Conservation (phyloP, 2,329 filamentous ascomycete species). For the Aspergillus floridensis region DNA sequence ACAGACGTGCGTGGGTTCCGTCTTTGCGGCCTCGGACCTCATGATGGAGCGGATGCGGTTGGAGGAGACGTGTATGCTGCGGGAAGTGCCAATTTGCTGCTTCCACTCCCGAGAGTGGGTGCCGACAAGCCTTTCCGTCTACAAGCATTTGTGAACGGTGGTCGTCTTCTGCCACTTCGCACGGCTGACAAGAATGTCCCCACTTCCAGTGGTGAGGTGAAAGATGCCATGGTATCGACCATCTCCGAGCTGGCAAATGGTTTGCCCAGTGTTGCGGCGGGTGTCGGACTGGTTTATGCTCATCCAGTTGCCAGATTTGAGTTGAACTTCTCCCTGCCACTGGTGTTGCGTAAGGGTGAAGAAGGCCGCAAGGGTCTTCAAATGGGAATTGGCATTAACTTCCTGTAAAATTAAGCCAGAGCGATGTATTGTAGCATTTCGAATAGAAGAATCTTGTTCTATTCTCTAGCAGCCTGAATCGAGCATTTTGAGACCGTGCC, state of each 20-base stretch:
- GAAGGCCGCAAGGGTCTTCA: slow-evolving; percentile 87
- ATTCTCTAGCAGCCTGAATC: background rate
- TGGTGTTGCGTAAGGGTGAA: slow-evolving; percentile 79
- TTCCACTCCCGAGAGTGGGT: slow-evolving; percentile 79
- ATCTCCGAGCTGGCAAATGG: slow-evolving; percentile 70
- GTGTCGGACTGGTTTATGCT: slow-evolving; percentile 88
- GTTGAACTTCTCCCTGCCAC: slow-evolving; percentile 87
- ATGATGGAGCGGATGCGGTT: slow-evolving; percentile 79
- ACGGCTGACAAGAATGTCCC: slow-evolving; percentile 49
- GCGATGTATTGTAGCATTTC: background rate
- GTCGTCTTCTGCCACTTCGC: slow-evolving; percentile 74
- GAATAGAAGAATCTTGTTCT: background rate
- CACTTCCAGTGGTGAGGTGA: slow-evolving; percentile 49
- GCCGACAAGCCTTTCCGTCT: slow-evolving; percentile 80
- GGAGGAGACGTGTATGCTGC: slow-evolving; percentile 92
- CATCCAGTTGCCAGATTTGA: slow-evolving; percentile 92
- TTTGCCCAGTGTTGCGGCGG: slow-evolving; percentile 79
- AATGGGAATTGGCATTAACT: slow-evolving; percentile 94
- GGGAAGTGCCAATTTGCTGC: slow-evolving; percentile 77
- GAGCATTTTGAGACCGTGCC: background rate
- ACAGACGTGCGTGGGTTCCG: slow-evolving; percentile 94
- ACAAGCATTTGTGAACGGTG: slow-evolving; percentile 88
- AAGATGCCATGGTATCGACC: slow-evolving; percentile 53
- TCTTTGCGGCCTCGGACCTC: slow-evolving; percentile 81
- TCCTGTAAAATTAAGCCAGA: slow-evolving; percentile 62